These are phyloP conservation scores for Tetracentron sinense DNA, from an alignment of 164 flowering plant species.

Conservation along the genomic window DNA sequence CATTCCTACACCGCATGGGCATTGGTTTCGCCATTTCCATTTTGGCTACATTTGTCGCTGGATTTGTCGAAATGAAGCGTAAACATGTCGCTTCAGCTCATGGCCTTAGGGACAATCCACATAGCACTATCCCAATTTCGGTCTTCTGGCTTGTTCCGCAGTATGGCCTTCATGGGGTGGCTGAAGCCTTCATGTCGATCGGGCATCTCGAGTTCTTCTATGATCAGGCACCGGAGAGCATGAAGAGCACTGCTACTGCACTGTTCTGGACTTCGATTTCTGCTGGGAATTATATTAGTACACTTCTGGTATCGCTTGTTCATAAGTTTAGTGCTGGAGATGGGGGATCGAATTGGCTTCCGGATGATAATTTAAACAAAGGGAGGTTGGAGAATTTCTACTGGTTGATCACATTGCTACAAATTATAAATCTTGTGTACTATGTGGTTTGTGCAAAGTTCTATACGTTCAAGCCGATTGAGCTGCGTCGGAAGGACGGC, in stretches of 20 bases:
- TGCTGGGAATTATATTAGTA: too few species aligned
- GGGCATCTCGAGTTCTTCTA: constrained; percentile 35
- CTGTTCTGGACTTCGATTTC: too few species aligned
- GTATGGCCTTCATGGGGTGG: constrained; percentile 29
- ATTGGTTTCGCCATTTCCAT: too few species aligned
- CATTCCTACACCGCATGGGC: constrained; percentile 23
- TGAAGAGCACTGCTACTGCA: too few species aligned
- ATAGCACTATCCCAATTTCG: too few species aligned
- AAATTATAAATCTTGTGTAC: constrained; percentile 18
- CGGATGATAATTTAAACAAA: constrained; percentile 17
- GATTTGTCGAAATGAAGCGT: too few species aligned
- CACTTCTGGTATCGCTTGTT: too few species aligned
- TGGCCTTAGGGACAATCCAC: too few species aligned
- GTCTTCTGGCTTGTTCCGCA: constrained; percentile 35
- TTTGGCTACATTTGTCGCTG: too few species aligned
- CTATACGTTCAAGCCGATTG: constrained; percentile 19
- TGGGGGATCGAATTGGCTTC: constrained; percentile 19
- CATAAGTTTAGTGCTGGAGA: constrained; percentile 15
- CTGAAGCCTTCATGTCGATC: constrained; percentile 29
- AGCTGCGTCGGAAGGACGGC: background rate
- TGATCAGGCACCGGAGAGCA: constrained; percentile 39
- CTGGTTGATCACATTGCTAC: constrained; percentile 20
- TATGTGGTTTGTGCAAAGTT: constrained; percentile 16
- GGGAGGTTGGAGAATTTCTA: constrained; percentile 17
- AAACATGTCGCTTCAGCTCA: too few species aligned